Percentiles rank a stretch among this genome's conserved stretches.
Evolutionary conservation across 768 basidiomycete species (phyloP).

Genomic region (Russula earlei): DNA sequence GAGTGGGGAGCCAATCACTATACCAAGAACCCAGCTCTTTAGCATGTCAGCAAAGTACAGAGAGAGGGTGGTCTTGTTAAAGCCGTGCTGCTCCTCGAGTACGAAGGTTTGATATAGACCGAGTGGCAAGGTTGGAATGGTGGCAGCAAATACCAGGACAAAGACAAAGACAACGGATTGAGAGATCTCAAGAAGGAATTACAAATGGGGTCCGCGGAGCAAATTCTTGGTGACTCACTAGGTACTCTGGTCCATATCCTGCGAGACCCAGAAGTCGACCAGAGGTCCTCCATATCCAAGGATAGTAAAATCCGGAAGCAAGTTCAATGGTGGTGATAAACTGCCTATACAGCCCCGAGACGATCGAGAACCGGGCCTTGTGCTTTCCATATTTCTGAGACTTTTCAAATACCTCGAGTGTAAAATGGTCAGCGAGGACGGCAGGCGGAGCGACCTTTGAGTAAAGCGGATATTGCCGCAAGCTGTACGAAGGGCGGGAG

Average conservation of each 20-base stretch:
- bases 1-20: conserved; percentile 75
- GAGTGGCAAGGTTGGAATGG: conserved; percentile 64
- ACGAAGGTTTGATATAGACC: conserved; percentile 85
- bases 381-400: conserved; percentile 87
- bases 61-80: conserved; percentile 83
- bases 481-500: conserved; percentile 23
- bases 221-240: conserved; percentile 38
- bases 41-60: conserved; percentile 73
- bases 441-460: conserved; percentile 63
- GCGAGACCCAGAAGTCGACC: conserved; percentile 40
- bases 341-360: conserved; percentile 70
- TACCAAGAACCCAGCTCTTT: conserved; percentile 67
- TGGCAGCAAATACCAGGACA: conserved; percentile 54
- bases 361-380: conserved; percentile 75
- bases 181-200: conserved; percentile 46
- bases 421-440: conserved; percentile 60
- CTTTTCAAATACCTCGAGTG: conserved; percentile 66
- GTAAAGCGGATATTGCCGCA: conserved; percentile 82
- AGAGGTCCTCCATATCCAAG: conserved; percentile 70
- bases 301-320: conserved; percentile 61
- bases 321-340: conserved; percentile 58
- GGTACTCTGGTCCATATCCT: conserved; percentile 64
- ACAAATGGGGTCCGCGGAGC: background rate
- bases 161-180: conserved; percentile 77
- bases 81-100: conserved; percentile 90